Base-by-base conservation (phyloP, 164 flowering plant genomes). In the Vitis cinerea region DNA sequence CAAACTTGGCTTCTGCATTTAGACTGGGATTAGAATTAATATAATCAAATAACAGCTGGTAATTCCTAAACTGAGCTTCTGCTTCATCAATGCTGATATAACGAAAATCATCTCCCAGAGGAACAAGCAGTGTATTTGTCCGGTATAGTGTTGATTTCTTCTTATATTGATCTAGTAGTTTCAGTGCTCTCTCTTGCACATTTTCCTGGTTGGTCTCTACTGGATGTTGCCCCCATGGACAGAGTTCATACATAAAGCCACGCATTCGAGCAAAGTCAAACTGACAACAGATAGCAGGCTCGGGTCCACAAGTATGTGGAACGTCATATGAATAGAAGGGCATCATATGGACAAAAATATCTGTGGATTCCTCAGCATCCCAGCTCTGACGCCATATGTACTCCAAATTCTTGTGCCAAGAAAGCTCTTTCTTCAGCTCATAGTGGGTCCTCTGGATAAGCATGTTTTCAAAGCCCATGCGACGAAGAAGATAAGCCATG, bases 401-500 rank as follows among this genome's bases (percentile, higher is more conserved):
- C 70, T 96, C 99, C 82, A 93, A 78, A 81, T 96, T 89, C 78
- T 90, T 84, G 44, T 87, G 76, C 82, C 69, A 66, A 29, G 98
- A 89, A 59, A 96, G 91, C 72, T 96, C 98, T 82, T 93, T 96
- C 80, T 93, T 96, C 78, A 96, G 69, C 84, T 96, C 99, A 79
- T 93, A 93, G 79, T 96, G 99, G 50, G 99, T 93, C 78, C 99
- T 87, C 61, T 96, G 99, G 50, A 93, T 96, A 71, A 96, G 94
- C 99, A 96, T 96, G 79, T 93, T 96, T 80, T 91, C 93, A 72
- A 96, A 96, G 60, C 97, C 99, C 98, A 96, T 96, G 23, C 97
- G 93, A 53, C 99, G 91, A 31, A 96, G 93, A 73, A 96, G 95
- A 84, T 96, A 96, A 57, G 99, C 97, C 99, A 96, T 96, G 47